A percentile compares a stretch with the other conserved stretches of the same genome.
These are phyloP conservation scores for Pichia sp. DNA, from an alignment of 1,139 yeast species.

Conservation along the genomic window DNA sequence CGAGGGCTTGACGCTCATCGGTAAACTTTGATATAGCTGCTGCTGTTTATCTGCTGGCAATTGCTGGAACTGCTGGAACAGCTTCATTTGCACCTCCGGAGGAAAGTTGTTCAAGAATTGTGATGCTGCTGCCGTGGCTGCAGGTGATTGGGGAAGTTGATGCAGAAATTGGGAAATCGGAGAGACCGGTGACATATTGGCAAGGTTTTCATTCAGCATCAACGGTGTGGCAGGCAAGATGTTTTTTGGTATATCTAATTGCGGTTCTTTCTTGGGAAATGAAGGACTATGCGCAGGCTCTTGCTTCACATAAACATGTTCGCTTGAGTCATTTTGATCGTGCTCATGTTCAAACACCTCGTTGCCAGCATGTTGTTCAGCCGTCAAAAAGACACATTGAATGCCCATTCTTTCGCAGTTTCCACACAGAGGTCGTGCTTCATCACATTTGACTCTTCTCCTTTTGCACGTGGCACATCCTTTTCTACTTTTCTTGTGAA, in stretches of 20 bases:
- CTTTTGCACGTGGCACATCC: conserved; percentile 89
- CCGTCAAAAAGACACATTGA: conserved; percentile 54
- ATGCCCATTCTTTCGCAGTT: conserved; percentile 77
- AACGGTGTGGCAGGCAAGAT: conserved; percentile 8
- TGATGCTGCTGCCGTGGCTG: conserved; percentile 10
- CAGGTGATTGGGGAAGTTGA: conserved; percentile 15
- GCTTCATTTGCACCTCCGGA: conserved; percentile 17
- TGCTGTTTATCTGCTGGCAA: conserved; percentile 21
- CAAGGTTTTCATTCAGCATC: conserved; percentile 1
- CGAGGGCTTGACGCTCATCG: conserved; percentile 13
- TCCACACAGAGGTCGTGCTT: conserved; percentile 69
- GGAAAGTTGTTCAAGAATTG: conserved; percentile 19
- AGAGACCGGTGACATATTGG: conserved; percentile 12
- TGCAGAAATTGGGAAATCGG: conserved; percentile 17
- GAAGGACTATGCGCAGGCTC: background rate
- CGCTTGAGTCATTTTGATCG: background rate
- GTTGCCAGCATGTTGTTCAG: conserved; percentile 2
- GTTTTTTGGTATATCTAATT: background rate
- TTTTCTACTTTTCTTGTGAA: conserved; percentile 79
- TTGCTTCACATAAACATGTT: background rate
- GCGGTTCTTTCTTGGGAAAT: conserved; percentile 3
- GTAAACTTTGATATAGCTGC: conserved; percentile 22
- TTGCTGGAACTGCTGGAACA: conserved; percentile 17
- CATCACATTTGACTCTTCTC: conserved; percentile 91
- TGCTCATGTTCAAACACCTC: background rate